Conservation (phyloP, 495 filamentous ascomycete genomes). For the Lasiosphaeria hispida region DNA sequence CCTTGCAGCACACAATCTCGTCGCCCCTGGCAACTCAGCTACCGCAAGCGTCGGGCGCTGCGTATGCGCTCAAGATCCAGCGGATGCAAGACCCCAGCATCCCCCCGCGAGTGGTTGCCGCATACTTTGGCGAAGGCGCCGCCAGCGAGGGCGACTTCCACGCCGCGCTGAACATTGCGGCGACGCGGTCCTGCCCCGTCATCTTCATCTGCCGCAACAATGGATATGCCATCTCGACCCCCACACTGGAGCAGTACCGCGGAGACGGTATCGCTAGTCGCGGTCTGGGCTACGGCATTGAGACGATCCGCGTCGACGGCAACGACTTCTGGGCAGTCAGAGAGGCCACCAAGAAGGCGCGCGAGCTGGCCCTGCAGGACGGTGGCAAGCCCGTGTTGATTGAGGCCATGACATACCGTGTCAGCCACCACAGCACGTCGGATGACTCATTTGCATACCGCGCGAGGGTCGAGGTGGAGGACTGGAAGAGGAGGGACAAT, state of each 20-base stretch:
- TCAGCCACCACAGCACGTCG: slow-evolving; percentile 95
- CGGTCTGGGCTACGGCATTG: slow-evolving; percentile 95
- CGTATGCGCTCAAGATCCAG: slow-evolving; percentile 91
- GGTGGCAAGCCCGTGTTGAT: slow-evolving; percentile 81
- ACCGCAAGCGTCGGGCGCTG: slow-evolving; percentile 89
- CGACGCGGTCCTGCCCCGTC: slow-evolving; percentile 85
- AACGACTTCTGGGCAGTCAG: slow-evolving; percentile 96
- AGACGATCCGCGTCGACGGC: slow-evolving; percentile 93
- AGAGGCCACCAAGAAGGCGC: slow-evolving; percentile 75
- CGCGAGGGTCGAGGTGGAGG: slow-evolving; percentile 89
- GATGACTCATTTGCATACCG: slow-evolving; percentile 98
- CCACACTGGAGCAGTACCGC: slow-evolving; percentile 93
- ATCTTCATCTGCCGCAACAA: slow-evolving; percentile 98
- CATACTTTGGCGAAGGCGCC: slow-evolving; percentile 98
- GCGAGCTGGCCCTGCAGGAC: slow-evolving; percentile 70
- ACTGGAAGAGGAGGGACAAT: slow-evolving; percentile 96
- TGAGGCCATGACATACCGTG: slow-evolving; percentile 97
- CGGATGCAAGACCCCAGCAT: slow-evolving; percentile 63
- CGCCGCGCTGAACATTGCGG: slow-evolving; percentile 92
- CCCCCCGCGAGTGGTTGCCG: slow-evolving; percentile 70
- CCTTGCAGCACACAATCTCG: slow-evolving; percentile 78
- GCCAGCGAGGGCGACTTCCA: slow-evolving; percentile 98
- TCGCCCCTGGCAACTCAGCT: slow-evolving; percentile 93
- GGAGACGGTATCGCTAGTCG: slow-evolving; percentile 95
- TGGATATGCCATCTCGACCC: slow-evolving; percentile 92